These are phyloP conservation scores for Penicillium sp. DNA, from an alignment of 2,329 filamentous ascomycete genomes.

Conservation along the genomic window DNA sequence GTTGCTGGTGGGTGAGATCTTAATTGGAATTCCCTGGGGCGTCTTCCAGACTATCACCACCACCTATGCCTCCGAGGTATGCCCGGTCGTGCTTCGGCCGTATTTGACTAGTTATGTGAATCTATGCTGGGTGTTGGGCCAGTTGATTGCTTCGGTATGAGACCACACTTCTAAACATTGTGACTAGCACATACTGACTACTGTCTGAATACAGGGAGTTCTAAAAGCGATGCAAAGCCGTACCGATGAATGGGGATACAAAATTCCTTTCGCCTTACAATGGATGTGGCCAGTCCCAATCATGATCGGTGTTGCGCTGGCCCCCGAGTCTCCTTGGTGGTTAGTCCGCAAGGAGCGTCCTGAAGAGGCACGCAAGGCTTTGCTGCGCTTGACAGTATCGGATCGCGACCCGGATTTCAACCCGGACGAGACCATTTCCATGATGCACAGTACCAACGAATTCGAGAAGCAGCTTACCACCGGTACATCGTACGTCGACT, in stretches of 20 bases:
- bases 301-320: constrained; percentile 22
- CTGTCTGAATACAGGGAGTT: background rate
- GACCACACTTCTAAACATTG: constrained; percentile 35
- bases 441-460: constrained; percentile 1
- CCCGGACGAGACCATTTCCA: background rate
- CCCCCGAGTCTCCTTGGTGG: constrained; percentile 36
- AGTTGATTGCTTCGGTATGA: constrained; percentile 34
- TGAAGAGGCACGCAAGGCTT: constrained; percentile 34
- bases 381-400: constrained; percentile 31
- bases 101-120: constrained; percentile 37
- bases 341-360: constrained; percentile 31
- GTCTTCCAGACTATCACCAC: constrained; percentile 32
- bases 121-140: constrained; percentile 40
- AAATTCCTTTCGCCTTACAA: constrained; percentile 33
- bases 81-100: constrained; percentile 29
- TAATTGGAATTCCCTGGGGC: constrained; percentile 40
- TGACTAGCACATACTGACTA: constrained; percentile 26
- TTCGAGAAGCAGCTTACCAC: background rate
- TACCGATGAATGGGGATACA: constrained; percentile 11
- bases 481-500: background rate
- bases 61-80: constrained; percentile 37
- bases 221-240: background rate
- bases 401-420: constrained; percentile 24
- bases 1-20: constrained; percentile 34
- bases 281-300: constrained; percentile 32